A percentile compares a stretch with the other conserved stretches of the same genome.
These are phyloP conservation scores for Debaryomyces tyrocola DNA, from an alignment of 805 yeast species.

Conservation along the genomic window DNA sequence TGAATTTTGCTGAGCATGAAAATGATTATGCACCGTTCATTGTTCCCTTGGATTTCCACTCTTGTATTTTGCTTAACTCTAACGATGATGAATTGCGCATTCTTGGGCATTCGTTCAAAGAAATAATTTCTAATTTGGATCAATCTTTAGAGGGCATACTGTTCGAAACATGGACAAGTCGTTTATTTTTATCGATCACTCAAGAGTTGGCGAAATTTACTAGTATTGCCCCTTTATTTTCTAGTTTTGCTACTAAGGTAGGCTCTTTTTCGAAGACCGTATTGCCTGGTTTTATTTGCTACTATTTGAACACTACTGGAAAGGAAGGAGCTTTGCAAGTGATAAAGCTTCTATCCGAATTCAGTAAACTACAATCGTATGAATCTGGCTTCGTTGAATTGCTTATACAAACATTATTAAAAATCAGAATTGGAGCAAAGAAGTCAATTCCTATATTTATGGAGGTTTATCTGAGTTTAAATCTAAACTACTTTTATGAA, in stretches of 20 bases:
- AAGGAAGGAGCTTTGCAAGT: slow-evolving; percentile 7
- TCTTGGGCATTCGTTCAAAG: slow-evolving; percentile 12
- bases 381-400: slow-evolving; percentile 13
- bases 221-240: slow-evolving; percentile 30
- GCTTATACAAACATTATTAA: slow-evolving; percentile 22
- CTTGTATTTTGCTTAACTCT: slow-evolving; percentile 30
- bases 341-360: slow-evolving; percentile 9
- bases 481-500: slow-evolving; percentile 23
- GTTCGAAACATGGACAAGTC: slow-evolving; percentile 29
- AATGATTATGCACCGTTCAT: slow-evolving; percentile 16
- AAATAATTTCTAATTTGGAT: slow-evolving; percentile 11
- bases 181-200: slow-evolving; percentile 29
- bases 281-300: slow-evolving; percentile 27
- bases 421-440: slow-evolving; percentile 43
- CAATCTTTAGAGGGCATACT: slow-evolving; percentile 3
- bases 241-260: slow-evolving; percentile 24
- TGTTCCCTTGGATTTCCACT: slow-evolving; percentile 32
- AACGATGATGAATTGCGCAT: slow-evolving; percentile 17
- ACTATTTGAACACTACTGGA: slow-evolving; percentile 16
- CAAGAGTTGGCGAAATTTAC: slow-evolving; percentile 29
- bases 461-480: slow-evolving; percentile 27
- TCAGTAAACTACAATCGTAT: slow-evolving; percentile 4
- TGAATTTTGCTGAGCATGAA: slow-evolving; percentile 20
- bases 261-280: slow-evolving; percentile 13
- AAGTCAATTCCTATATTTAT: slow-evolving; percentile 23